Base-by-base conservation (phyloP, 1,139 yeast species). In the Protomyces inundatus region DNA sequence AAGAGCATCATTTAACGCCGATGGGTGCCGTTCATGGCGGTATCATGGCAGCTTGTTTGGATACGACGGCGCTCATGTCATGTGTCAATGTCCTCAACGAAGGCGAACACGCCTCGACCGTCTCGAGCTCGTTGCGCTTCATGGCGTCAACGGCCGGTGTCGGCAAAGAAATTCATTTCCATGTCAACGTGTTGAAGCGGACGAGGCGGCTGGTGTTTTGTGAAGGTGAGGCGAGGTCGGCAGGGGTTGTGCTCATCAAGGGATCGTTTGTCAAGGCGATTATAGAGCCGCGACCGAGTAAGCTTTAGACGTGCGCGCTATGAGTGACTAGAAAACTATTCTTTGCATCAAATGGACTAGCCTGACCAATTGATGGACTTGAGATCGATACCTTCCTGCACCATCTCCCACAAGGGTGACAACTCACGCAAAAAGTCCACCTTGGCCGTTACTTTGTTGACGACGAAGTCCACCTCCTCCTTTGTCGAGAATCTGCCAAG, bases 381-480 rank as follows among this genome's bases (percentile, higher is more conserved):
- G 75, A 95, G 81, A 74, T 93, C 99, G 73, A 93, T 91, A 69
- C 98, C 98, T 70, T 93, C 98, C 77, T 93, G 97, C 64, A 90
- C 97, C 98, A 93, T 91, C 78, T 93, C 99, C 98, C 98, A 93
- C 71, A 93, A 81, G 64, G 99, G 99, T 62, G 95, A 86, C 79
- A 93, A 81, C 73, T 90, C 95, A 76, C 99, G 84, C 74, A 93
- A 82, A 77, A 90, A 90, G 68, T 86, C 87, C 61, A 93, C 98
- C 77, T 97, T 84, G 75, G 89, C 91, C 64, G 84, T 81, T 67
- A 93, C 90, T 33, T 97, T 96, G 68, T 86, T 81, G 69, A 91
- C 81, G 54, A 93, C 98, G 73, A 90, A 93, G 73, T 95, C 98
- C 66, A 93, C 84, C 77, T 93, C 99, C 54, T 84, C 95, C 70